A percentile compares a stretch with the other conserved stretches of the same genome.
phyloP scores from a whole-genome alignment of 192 early-diverging fungal species.

The Coemansia sp. region DNA sequence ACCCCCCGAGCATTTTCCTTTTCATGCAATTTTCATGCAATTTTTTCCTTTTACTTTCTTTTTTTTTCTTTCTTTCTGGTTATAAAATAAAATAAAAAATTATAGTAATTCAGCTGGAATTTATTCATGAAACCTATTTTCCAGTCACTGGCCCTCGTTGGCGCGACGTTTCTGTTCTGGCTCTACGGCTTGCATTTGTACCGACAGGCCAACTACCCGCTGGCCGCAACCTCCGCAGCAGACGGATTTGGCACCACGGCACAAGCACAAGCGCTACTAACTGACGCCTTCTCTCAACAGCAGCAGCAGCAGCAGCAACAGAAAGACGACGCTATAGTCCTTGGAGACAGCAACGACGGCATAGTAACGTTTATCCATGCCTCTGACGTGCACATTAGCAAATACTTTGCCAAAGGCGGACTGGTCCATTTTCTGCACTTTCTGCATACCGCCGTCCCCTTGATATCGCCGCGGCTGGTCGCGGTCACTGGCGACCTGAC shows the following conservation, averaged over 20 bases:
- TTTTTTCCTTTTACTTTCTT: conserved; percentile 8
- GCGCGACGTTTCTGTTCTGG: conserved; percentile 44
- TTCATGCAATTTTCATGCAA: not conserved
- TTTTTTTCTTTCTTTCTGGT: conserved; percentile 7
- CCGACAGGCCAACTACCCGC: conserved; percentile 32
- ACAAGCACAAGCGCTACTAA: not conserved
- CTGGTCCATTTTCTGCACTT: conserved; percentile 78
- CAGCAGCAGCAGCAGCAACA: not conserved
- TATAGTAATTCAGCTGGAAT: conserved; percentile 7
- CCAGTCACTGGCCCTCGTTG: conserved; percentile 22
- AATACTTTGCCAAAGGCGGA: conserved; percentile 63
- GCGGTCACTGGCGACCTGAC: conserved; percentile 86
- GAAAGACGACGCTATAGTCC: conserved; percentile 15
- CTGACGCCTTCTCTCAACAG: not conserved
- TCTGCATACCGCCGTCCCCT: conserved; percentile 70
- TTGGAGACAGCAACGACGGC: conserved; percentile 60
- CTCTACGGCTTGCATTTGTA: conserved; percentile 44
- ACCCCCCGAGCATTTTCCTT: not conserved
- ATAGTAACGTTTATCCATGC: conserved; percentile 78
- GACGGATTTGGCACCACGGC: not conserved
- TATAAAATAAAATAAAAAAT: conserved; percentile 11
- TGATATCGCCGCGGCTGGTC: conserved; percentile 78
- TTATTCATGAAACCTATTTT: conserved; percentile 12
- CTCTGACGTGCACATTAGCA: conserved; percentile 86
- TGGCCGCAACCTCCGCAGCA: conserved; percentile 7